These are phyloP conservation scores for Aureobasidium subglaciale DNA, from an alignment of 2,329 filamentous ascomycete species.

Conservation along the genomic window DNA sequence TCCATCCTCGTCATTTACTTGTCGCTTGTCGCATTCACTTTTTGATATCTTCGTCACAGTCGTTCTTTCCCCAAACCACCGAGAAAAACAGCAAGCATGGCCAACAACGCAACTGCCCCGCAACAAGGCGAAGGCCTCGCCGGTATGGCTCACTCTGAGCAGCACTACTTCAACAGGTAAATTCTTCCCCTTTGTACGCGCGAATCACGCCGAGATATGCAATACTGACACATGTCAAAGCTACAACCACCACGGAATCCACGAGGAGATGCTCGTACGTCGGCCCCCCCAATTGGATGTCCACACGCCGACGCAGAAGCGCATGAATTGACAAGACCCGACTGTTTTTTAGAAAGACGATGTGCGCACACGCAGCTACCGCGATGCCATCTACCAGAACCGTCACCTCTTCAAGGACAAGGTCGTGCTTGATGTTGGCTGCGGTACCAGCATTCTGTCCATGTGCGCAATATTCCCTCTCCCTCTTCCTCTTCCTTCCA, in stretches of 20 bases:
- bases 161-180: conserved; percentile 98
- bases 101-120: conserved; percentile 21
- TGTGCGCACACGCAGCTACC: conserved; percentile 91
- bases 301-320: neutral
- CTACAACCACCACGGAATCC: conserved; percentile 61
- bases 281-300: conserved; percentile 17
- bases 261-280: conserved; percentile 96
- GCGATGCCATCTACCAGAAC: conserved; percentile 96
- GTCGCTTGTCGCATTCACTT: neutral
- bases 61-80: neutral
- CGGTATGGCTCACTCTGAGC: conserved; percentile 84
- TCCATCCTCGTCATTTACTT: neutral
- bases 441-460: conserved; percentile 94
- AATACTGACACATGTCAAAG: conserved; percentile 28
- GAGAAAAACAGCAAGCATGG: conserved; percentile 14
- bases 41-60: neutral
- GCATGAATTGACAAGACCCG: neutral
- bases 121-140: conserved; percentile 41
- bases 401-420: conserved; percentile 88
- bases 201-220: neutral
- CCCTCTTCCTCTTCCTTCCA: neutral
- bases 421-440: conserved; percentile 93
- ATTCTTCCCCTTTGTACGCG: too few relatives aligned
- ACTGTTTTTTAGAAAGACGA: conserved; percentile 79
- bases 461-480: conserved; percentile 76